Conservation (phyloP, 2,329 filamentous ascomycete species). For the Alternaria sp. region DNA sequence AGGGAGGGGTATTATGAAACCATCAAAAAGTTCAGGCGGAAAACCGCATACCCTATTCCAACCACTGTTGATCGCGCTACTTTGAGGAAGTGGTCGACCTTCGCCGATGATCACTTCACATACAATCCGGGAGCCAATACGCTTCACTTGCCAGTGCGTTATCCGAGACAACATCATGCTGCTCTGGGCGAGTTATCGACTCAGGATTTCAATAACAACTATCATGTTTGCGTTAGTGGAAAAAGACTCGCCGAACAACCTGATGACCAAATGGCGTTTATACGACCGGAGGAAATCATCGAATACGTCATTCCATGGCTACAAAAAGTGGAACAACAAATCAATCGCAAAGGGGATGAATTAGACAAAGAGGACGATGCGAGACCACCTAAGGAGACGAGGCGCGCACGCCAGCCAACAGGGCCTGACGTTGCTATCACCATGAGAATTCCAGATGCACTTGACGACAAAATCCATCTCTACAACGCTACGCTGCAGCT, state of each 20-base stretch:
- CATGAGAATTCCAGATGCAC: constrained; percentile 8
- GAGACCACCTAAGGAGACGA: not conserved
- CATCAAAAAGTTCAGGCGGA: not conserved
- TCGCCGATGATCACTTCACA: constrained; percentile 19
- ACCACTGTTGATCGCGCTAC: constrained; percentile 14
- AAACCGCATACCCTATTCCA: not conserved
- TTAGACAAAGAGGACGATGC: no score
- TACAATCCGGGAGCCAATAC: constrained; percentile 7
- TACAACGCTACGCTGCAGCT: constrained; percentile 32
- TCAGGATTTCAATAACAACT: not conserved
- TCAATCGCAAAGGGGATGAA: not conserved
- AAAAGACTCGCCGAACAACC: not conserved
- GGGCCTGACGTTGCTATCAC: not conserved
- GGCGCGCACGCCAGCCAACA: not conserved
- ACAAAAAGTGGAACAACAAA: not conserved
- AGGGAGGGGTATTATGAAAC: not conserved
- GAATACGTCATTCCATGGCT: constrained; percentile 26
- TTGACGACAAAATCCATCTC: constrained; percentile 25
- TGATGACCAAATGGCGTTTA: constrained; percentile 17
- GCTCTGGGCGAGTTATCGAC: not conserved
- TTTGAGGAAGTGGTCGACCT: constrained; percentile 17
- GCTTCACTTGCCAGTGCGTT: constrained; percentile 17
- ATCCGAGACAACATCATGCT: constrained; percentile 5
- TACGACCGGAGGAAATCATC: constrained; percentile 13
- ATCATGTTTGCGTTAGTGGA: not conserved